Base-by-base conservation (phyloP, 2,329 filamentous ascomycete genomes). In the Venturia carpophila region DNA sequence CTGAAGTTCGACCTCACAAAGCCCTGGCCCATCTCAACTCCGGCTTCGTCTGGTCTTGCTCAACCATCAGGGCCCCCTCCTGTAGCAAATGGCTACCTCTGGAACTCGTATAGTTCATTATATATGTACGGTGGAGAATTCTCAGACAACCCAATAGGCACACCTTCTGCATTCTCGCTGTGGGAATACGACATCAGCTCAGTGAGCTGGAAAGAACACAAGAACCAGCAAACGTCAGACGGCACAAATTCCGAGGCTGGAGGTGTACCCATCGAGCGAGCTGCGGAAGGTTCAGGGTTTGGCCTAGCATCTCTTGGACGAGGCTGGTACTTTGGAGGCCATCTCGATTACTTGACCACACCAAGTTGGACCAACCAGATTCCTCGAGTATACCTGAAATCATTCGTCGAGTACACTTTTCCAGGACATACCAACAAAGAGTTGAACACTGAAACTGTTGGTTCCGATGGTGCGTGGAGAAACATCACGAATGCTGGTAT, bases 311-410 rank as follows among this genome's bases (percentile, higher is more conserved):
- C 86, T 64, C 76, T 91, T 0, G 88, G 88, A 0, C 76, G 87
- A 60, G 90, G 87, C 41, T 92, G 86, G 80, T 92, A 91, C 73
- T 92, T 92, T 74, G 89, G 88, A 34, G 89, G 89, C 0, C 89
- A 92, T 73, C 77, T 90, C 6, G 89, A 92, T 72, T 79, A 78
- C 34, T 82, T 83, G 67, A 86, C 83, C 0, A 85, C 83, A 1
- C 73, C 79, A 68, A 88, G 85, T 15, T 92, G 89, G 89, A 86
- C 85, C n/a, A 82, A 83, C 62, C 80, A 84, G 64, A 79, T 84
- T 27, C 75, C 79, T 0, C 80, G 88, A 5, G 78, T 91, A 0
- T 92, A 92, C 71, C 76, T 92, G 55, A 90, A 87, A 75, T 90
- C 86, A 58, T 76, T 92, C 39, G 77, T 91, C 17, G 89, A 92